These are phyloP conservation scores for Anisodus tanguticus DNA, from an alignment of 257 asterid species.

Conservation along the genomic window DNA sequence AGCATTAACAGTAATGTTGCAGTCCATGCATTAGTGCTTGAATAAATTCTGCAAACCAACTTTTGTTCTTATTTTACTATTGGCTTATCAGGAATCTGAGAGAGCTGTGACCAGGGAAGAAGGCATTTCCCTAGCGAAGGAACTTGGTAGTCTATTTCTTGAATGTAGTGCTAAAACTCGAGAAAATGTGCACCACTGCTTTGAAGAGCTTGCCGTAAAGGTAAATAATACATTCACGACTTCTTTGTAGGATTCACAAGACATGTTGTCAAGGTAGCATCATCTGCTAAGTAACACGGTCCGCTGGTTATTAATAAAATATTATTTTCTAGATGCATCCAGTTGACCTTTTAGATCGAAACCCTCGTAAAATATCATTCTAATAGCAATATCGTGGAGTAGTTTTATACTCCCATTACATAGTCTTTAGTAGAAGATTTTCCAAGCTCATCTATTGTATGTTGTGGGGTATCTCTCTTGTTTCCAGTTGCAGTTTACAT, in stretches of 20 bases:
- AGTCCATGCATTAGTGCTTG: neutral
- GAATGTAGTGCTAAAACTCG: conserved; percentile 96
- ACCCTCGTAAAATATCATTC: neutral
- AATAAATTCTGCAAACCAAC: neutral
- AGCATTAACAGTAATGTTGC: neutral
- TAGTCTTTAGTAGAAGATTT: neutral
- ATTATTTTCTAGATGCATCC: neutral
- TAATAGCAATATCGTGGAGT: neutral
- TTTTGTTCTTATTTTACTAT: neutral
- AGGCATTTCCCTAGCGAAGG: conserved; percentile 72
- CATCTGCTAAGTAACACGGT: neutral
- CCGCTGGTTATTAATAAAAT: neutral
- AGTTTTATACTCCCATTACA: neutral
- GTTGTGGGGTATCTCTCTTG: neutral
- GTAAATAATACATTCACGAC: conserved; percentile 40
- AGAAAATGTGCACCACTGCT: conserved; percentile 80
- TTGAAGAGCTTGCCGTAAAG: conserved; percentile 80
- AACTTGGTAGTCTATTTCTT: conserved; percentile 74
- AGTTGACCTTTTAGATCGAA: neutral
- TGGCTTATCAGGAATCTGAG: conserved; percentile 70
- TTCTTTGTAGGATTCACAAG: neutral
- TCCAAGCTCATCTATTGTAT: neutral
- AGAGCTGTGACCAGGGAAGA: conserved; percentile 83
- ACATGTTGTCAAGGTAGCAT: neutral
- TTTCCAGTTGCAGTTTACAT: neutral